Conservation (phyloP, 106 monocot species). For the Dendrobium catenatum region DNA sequence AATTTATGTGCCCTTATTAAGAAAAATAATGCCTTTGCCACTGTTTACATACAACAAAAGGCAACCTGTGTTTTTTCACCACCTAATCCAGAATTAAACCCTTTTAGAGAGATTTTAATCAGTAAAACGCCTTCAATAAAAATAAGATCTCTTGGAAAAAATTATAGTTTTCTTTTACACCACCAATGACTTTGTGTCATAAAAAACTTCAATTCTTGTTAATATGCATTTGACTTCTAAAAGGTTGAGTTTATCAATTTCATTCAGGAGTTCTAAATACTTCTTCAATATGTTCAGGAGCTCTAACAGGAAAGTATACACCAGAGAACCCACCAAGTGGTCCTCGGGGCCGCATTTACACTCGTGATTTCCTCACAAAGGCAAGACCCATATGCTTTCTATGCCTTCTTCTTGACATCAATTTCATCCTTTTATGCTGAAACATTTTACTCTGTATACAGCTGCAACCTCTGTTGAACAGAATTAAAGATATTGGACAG, state of each 20-base stretch:
- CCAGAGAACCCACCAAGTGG: slow-evolving; percentile 85
- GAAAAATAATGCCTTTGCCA: too few relatives aligned
- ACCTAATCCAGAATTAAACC: too few relatives aligned
- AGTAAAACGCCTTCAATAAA: too few relatives aligned
- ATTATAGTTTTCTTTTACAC: background rate
- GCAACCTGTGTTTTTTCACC: too few relatives aligned
- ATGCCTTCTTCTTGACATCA: background rate
- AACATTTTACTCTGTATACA: slow-evolving; percentile 17
- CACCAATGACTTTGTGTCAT: too few relatives aligned
- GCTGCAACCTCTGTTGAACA: slow-evolving; percentile 71
- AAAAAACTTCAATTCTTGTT: background rate
- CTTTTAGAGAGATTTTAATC: too few relatives aligned
- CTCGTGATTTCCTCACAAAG: slow-evolving; percentile 70
- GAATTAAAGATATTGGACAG: slow-evolving; percentile 75
- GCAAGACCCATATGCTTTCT: slow-evolving; percentile 16
- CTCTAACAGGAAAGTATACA: slow-evolving; percentile 87
- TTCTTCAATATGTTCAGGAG: slow-evolving; percentile 38
- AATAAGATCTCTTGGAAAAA: too few relatives aligned
- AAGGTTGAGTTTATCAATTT: background rate
- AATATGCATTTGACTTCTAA: background rate
- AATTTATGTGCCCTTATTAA: too few relatives aligned
- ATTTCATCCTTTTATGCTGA: background rate
- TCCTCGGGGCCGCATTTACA: slow-evolving; percentile 88
- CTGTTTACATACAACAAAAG: too few relatives aligned
- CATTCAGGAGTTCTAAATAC: background rate